These are phyloP conservation scores for Plasmodium coatneyi DNA, from an alignment of 169 alveolate species.

Conservation along the genomic window DNA sequence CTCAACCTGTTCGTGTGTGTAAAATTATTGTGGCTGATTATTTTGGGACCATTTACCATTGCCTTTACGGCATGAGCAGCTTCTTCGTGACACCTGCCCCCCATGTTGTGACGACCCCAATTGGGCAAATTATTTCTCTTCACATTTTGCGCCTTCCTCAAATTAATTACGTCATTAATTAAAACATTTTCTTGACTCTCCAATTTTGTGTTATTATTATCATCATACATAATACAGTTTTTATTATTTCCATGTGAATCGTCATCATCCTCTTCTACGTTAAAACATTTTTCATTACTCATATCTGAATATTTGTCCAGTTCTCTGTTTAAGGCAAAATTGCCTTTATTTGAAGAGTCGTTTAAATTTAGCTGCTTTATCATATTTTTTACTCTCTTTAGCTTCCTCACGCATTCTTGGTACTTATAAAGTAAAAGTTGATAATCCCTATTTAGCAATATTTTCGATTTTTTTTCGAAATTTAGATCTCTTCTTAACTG, in stretches of 20 bases:
- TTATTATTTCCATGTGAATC: neutral
- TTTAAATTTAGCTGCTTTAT: conserved; percentile 28
- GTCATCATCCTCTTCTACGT: neutral
- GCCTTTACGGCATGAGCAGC: neutral
- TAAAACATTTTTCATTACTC: conserved; percentile 4
- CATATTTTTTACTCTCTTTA: conserved; percentile 49
- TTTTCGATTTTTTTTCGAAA: conserved; percentile 38
- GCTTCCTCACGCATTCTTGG: conserved; percentile 44
- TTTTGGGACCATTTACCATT: neutral
- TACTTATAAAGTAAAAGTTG: conserved; percentile 37
- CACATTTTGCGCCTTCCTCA: neutral
- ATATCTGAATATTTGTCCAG: conserved; percentile 6
- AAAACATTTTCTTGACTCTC: neutral
- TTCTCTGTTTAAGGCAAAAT: conserved; percentile 5
- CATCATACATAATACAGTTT: neutral
- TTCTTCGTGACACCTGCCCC: neutral
- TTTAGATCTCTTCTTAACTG: conserved; percentile 43
- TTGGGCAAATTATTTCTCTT: neutral
- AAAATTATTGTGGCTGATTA: neutral
- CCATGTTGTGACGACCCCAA: neutral
- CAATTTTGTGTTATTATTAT: conserved; percentile 4
- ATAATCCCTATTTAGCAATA: conserved; percentile 41
- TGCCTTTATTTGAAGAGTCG: neutral
- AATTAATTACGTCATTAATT: conserved; percentile 3
- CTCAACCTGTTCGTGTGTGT: neutral